These are phyloP conservation scores for Trebouxia gelatinosa DNA, from an alignment of 163 green algal species.

Conservation along the genomic window DNA sequence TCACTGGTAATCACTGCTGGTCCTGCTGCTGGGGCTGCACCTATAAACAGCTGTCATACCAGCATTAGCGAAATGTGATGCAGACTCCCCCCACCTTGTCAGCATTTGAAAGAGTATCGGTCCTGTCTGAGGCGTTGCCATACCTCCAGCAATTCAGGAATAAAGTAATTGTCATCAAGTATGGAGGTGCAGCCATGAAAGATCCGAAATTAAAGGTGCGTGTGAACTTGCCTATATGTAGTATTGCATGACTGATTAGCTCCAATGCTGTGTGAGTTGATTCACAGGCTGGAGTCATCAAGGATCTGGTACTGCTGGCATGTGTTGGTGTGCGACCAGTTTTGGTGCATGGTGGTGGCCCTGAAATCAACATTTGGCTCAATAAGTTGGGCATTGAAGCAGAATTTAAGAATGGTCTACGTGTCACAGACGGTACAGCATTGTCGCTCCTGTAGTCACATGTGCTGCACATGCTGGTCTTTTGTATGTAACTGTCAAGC, in stretches of 20 bases:
- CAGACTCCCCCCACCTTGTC: conserved; percentile 34
- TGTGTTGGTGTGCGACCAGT: conserved; percentile 91
- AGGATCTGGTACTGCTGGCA: conserved; percentile 93
- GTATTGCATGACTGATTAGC: background rate
- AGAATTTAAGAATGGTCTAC: conserved; percentile 94
- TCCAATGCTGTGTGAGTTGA: background rate
- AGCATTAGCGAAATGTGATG: background rate
- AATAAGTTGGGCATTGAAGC: conserved; percentile 92
- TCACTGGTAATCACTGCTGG: no score
- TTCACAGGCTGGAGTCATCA: conserved; percentile 85
- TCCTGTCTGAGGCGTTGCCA: conserved; percentile 95
- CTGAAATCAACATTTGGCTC: conserved; percentile 99
- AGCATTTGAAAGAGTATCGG: conserved; percentile 80
- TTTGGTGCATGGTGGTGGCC: conserved; percentile 95
- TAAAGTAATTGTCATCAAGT: conserved; percentile 99
- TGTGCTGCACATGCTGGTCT: no score
- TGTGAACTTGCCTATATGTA: no score
- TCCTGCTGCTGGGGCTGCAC: no score
- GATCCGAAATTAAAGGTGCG: conserved; percentile 86
- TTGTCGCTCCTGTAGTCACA: no score
- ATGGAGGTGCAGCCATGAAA: conserved; percentile 98
- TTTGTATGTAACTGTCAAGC: no score
- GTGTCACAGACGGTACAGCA: conserved; percentile 96
- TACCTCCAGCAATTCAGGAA: conserved; percentile 94
- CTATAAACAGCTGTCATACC: background rate